These are phyloP conservation scores for Falciphora oryzae DNA, from an alignment of 2,329 filamentous ascomycete species.

Conservation along the genomic window DNA sequence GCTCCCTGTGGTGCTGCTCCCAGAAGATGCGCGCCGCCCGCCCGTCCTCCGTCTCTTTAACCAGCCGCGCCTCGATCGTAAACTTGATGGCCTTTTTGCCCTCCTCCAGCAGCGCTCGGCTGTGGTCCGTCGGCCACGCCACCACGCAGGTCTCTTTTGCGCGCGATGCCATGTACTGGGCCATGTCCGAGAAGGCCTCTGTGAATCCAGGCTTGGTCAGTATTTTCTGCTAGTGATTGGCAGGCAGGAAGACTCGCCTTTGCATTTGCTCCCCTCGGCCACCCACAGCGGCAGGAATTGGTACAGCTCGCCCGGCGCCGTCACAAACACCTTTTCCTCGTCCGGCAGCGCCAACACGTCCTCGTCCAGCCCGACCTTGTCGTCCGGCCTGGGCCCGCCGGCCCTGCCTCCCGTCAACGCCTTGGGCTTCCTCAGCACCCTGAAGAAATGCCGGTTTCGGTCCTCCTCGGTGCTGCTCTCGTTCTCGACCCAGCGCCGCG, in stretches of 20 bases:
- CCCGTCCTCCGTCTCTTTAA: constrained; percentile 19
- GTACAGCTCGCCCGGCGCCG: constrained; percentile 36
- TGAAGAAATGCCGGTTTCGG: constrained; percentile 15
- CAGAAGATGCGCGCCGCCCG: constrained; percentile 22
- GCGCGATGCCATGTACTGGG: constrained; percentile 16
- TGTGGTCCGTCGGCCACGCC: constrained; percentile 22
- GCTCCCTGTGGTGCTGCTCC: constrained; percentile 22
- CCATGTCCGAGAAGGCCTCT: constrained; percentile 17
- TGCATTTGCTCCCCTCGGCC: constrained; percentile 27
- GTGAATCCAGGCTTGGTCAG: not conserved
- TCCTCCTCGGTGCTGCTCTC: constrained; percentile 13
- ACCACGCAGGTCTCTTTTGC: constrained; percentile 20
- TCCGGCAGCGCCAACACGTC: constrained; percentile 11
- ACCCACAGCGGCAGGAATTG: constrained; percentile 35
- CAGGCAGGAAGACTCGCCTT: constrained; percentile 18
- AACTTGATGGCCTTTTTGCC: constrained; percentile 19
- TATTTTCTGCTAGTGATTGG: not conserved
- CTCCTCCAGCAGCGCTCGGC: constrained; percentile 16
- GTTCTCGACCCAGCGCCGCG: constrained; percentile 30
- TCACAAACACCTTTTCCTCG: constrained; percentile 28
- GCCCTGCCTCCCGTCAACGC: constrained; percentile 24
- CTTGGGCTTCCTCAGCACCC: constrained; percentile 17
- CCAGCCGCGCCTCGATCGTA: constrained; percentile 21
- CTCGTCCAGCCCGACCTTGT: constrained; percentile 10
- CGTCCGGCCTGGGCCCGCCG: constrained; percentile 8